Percentiles rank a stretch among this genome's conserved stretches.
Conservation (phyloP, 495 filamentous ascomycete species). For the Xylaria cubensis region DNA sequence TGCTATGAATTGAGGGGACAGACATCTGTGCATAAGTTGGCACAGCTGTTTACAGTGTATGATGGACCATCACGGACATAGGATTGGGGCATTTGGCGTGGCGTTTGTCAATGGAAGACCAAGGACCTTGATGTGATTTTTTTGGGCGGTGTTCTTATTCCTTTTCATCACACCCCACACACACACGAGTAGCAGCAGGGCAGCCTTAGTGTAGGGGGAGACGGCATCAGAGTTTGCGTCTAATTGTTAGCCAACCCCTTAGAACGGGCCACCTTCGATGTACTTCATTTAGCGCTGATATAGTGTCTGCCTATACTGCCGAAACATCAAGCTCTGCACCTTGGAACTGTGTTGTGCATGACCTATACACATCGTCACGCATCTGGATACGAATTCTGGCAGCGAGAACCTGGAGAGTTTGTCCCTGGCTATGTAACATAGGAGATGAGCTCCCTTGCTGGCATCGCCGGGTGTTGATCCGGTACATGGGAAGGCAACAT, state of each 20-base stretch:
- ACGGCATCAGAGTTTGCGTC: conserved; percentile 3
- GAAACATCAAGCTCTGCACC: not conserved
- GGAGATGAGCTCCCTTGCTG: not conserved
- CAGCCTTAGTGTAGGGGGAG: not conserved
- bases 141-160: not conserved
- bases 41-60: not conserved
- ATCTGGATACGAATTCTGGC: not conserved
- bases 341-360: conserved; percentile 5
- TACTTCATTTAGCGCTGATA: conserved; percentile 7
- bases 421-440: not conserved
- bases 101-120: conserved; percentile 23
- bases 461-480: not conserved
- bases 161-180: not conserved
- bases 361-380: not conserved
- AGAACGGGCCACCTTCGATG: not conserved
- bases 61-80: not conserved
- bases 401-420: not conserved
- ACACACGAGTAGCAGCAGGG: not conserved
- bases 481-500: not conserved
- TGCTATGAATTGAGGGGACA: not conserved
- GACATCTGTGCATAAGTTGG: not conserved
- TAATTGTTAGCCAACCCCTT: not conserved
- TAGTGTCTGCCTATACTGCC: not conserved
- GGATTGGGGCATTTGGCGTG: conserved; percentile 19
- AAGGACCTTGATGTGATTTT: conserved; percentile 18